Conservation (phyloP, 805 yeast species). For the Lipomyces yamanashiensis region DNA sequence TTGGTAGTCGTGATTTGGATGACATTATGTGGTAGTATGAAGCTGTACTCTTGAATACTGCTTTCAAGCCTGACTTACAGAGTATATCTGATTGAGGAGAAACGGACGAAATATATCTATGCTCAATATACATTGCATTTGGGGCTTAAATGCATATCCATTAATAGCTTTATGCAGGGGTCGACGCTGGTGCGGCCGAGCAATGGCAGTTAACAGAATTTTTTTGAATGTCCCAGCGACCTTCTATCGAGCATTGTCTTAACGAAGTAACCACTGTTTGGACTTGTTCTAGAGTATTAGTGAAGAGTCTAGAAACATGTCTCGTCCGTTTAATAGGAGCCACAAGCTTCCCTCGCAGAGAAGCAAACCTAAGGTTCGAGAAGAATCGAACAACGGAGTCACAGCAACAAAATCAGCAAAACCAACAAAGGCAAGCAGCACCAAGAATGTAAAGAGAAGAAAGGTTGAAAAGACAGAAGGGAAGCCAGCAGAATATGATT, state of each 20-base stretch:
- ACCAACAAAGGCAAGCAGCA: not conserved
- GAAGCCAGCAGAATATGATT: slow-evolving; percentile 54
- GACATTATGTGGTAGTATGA: slow-evolving; percentile 11
- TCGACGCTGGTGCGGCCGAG: slow-evolving; percentile 12
- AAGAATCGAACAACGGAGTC: not conserved
- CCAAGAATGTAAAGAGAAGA: slow-evolving; percentile 13
- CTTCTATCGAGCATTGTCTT: not conserved
- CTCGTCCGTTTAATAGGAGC: slow-evolving; percentile 6
- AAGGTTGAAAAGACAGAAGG: slow-evolving; percentile 24
- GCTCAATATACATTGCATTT: not conserved
- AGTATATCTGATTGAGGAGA: not conserved
- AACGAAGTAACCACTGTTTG: not conserved
- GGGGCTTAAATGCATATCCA: not conserved
- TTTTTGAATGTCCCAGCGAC: slow-evolving; percentile 1
- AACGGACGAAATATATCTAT: not conserved
- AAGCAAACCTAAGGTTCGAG: not conserved
- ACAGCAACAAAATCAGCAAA: not conserved
- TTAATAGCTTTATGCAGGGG: slow-evolving; percentile 9
- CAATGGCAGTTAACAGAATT: not conserved
- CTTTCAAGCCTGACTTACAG: too few relatives aligned
- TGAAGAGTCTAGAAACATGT: slow-evolving; percentile 7
- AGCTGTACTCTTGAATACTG: too few relatives aligned
- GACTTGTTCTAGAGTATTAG: too few relatives aligned
- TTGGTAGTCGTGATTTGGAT: slow-evolving; percentile 25
- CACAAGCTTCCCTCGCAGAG: slow-evolving; percentile 34